Percentiles rank a stretch among this genome's conserved stretches.
Evolutionary conservation across 2,329 filamentous ascomycete species (phyloP).

Genomic region (Grosmannia clavigera): DNA sequence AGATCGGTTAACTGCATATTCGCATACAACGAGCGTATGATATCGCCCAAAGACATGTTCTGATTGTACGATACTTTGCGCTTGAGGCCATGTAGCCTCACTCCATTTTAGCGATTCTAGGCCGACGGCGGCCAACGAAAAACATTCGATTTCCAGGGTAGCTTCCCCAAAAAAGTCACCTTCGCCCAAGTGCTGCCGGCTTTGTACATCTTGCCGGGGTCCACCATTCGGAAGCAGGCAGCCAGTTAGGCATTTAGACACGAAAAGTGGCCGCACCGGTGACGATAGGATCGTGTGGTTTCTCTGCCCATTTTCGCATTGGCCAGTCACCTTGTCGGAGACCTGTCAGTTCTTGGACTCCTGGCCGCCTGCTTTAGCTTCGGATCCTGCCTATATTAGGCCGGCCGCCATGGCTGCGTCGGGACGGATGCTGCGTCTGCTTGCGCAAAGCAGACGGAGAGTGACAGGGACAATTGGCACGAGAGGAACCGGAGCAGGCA

Average conservation of each 20-base stretch:
- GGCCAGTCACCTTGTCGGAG: neutral
- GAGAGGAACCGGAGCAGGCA: neutral
- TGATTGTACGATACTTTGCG: no score
- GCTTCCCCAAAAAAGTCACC: neutral
- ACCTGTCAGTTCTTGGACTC: neutral
- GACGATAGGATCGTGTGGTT: conserved; percentile 13
- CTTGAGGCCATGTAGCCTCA: no score
- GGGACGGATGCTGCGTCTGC: conserved; percentile 9
- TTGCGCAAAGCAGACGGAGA: conserved; percentile 14
- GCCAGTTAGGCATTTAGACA: neutral
- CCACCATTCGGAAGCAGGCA: neutral
- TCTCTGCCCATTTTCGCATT: conserved; percentile 8
- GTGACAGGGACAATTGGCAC: neutral
- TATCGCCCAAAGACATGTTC: no score
- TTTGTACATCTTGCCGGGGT: neutral
- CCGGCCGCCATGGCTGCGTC: conserved; percentile 3
- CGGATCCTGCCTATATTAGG: neutral
- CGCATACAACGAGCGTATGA: no score
- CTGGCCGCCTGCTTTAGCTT: neutral
- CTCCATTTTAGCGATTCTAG: neutral
- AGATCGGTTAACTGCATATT: no score
- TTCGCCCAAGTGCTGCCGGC: neutral
- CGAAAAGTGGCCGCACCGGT: conserved; percentile 7
- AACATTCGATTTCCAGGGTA: neutral
- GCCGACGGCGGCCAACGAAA: neutral